Percentiles rank a stretch among this genome's conserved stretches.
Evolutionary conservation across 192 early-diverging fungal genomes (phyloP).

Genomic region (Entomortierella chlamydospora): DNA sequence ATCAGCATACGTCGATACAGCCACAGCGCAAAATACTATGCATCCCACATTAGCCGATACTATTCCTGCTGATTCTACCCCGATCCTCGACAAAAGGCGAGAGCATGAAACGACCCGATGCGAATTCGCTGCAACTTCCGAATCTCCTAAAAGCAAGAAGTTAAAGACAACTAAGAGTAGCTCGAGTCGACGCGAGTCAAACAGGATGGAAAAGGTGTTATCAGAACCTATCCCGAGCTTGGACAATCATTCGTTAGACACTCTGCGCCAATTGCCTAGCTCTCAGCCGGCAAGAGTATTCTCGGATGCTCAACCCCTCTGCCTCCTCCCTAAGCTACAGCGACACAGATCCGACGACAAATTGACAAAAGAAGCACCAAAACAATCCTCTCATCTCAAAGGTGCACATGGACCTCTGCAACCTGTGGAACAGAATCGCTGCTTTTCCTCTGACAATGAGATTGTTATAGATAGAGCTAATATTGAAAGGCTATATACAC

Average conservation of each 20-base stretch:
- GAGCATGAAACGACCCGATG: neutral
- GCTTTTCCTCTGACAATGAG: neutral
- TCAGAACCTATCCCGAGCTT: neutral
- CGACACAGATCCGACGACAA: neutral
- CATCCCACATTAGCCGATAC: neutral
- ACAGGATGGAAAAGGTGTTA: neutral
- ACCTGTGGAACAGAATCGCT: neutral
- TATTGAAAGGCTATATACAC: neutral
- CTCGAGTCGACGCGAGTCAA: neutral
- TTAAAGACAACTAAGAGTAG: neutral
- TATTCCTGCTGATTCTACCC: neutral
- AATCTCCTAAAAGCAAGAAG: constrained; percentile 2
- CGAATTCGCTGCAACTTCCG: neutral
- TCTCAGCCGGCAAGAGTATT: too few species aligned
- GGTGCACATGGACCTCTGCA: neutral
- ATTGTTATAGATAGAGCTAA: neutral
- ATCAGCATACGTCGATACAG: neutral
- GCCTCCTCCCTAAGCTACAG: neutral
- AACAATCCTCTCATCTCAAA: neutral
- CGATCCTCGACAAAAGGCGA: neutral
- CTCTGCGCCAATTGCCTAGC: neutral
- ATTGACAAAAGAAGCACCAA: neutral
- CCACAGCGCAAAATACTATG: neutral
- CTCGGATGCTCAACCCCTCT: neutral
- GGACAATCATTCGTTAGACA: neutral